Evolutionary conservation across 345 rosid species (phyloP), one percentile per base, ranked within the genome.

Genomic region (Populus deltoides): DNA sequence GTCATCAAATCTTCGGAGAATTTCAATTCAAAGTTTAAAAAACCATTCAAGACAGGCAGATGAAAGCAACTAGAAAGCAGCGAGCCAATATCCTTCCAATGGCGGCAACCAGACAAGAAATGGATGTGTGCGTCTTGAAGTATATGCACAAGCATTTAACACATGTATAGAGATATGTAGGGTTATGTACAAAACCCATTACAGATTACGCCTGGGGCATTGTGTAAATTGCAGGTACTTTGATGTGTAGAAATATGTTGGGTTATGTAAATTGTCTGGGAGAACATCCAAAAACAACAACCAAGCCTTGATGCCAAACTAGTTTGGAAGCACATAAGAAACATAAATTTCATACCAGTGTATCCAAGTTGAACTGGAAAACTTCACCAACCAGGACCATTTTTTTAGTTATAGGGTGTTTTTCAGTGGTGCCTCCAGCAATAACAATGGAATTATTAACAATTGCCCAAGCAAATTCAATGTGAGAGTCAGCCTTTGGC

Each of bases 401-500:
- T 88, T 77, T 92, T 82, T 96, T 96, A 55, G 98, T 96, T 73
- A 82, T 72, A 39, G 97, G 99, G 82, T 96, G 99, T 82, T 92
- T 96, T 75, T 93, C 98, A 45, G 97, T 93, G 36, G 99, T 91
- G 86, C 99, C 99, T 84, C 98, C 99, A 65, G 86, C 92, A 45
- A 96, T 87, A 53, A 96, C 86, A 31, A 92, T 86, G 47, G 99
- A 93, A 83, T 91, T 87, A 83, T 96, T 91, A 77, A 93, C 98
- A n/a, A 92, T 72, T 20, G 81, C 82, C 99, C 99, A 96, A 80
- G 98, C 98, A 85, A 93, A 96, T 75, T 96, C 98, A 39, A 96
- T 92, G 81, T 96, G 99, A 17, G 98, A 93, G 81, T 93, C 91
- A 0, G 99, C 94, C 81, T 95, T 95, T 62, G 92, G 97, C 97